Conservation (phyloP, 2,329 filamentous ascomycete genomes). For the Talaromyces verruculosus region DNA sequence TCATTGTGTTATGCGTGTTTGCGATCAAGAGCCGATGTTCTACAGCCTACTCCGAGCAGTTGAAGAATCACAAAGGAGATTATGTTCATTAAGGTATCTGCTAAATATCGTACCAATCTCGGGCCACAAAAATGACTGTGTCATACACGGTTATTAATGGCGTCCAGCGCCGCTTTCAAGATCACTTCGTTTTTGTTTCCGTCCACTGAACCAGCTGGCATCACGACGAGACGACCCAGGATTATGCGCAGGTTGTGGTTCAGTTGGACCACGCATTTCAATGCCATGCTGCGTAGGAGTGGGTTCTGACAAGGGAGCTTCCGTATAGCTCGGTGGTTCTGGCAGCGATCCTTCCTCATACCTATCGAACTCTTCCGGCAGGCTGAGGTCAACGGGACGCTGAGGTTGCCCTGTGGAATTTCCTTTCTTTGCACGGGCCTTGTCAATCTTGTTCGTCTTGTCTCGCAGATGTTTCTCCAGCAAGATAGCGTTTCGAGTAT, state of each 20-base stretch:
- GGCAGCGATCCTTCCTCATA: constrained; percentile 32
- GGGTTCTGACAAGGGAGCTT: constrained; percentile 13
- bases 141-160: background rate
- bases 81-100: constrained; percentile 22
- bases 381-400: constrained; percentile 35
- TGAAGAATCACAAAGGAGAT: constrained; percentile 9
- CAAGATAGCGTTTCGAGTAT: constrained; percentile 49
- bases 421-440: constrained; percentile 31
- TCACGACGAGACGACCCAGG: constrained; percentile 29
- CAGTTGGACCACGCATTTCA: constrained; percentile 21
- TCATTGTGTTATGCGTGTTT: constrained; percentile 47
- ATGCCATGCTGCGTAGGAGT: background rate
- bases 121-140: background rate
- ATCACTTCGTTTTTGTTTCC: constrained; percentile 29
- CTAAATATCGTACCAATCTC: constrained; percentile 10
- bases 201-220: constrained; percentile 34
- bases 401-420: constrained; percentile 23
- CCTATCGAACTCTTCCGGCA: constrained; percentile 41
- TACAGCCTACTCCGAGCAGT: background rate
- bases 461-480: constrained; percentile 47
- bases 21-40: constrained; percentile 32
- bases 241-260: constrained; percentile 29
- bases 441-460: constrained; percentile 43
- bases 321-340: constrained; percentile 26
- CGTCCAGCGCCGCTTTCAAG: constrained; percentile 24